phyloP scores from a whole-genome alignment of 108 stramenopile genomes.

The Stephanodiscus triporus region DNA sequence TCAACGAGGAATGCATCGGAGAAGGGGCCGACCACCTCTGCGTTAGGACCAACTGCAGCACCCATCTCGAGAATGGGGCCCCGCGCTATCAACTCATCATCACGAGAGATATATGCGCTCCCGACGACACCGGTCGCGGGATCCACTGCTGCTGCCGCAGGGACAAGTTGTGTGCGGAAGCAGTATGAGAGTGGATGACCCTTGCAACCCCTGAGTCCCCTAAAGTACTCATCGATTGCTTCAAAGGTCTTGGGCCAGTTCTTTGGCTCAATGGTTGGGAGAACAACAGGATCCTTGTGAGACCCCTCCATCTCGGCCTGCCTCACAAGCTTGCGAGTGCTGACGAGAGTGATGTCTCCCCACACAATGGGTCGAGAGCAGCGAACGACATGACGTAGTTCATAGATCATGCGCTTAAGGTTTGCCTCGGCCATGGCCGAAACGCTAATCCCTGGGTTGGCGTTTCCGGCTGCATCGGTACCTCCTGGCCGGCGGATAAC shows the following conservation, averaged over 20 bases:
- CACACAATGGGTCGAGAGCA: not conserved
- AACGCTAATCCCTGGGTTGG: not conserved
- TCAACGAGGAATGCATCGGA: not conserved
- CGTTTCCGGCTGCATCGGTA: not conserved
- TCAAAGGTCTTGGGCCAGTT: not conserved
- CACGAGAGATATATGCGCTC: not conserved
- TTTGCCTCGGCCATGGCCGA: not conserved
- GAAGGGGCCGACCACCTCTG: not conserved
- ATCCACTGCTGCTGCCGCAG: not conserved
- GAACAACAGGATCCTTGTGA: not conserved
- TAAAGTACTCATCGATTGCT: not conserved
- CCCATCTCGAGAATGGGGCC: not conserved
- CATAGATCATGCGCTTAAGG: not conserved
- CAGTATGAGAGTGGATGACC: not conserved
- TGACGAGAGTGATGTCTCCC: not conserved
- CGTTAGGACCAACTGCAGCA: not conserved
- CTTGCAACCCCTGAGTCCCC: not conserved
- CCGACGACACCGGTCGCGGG: not conserved
- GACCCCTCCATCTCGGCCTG: not conserved
- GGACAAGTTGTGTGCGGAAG: not conserved
- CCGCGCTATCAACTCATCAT: constrained; percentile 2
- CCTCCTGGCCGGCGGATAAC: not conserved
- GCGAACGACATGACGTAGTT: not conserved
- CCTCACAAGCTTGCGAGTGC: not conserved
- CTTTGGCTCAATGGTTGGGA: not conserved